Base-by-base conservation (phyloP, 2,329 filamentous ascomycete species). In the Aureobasidium sp. region DNA sequence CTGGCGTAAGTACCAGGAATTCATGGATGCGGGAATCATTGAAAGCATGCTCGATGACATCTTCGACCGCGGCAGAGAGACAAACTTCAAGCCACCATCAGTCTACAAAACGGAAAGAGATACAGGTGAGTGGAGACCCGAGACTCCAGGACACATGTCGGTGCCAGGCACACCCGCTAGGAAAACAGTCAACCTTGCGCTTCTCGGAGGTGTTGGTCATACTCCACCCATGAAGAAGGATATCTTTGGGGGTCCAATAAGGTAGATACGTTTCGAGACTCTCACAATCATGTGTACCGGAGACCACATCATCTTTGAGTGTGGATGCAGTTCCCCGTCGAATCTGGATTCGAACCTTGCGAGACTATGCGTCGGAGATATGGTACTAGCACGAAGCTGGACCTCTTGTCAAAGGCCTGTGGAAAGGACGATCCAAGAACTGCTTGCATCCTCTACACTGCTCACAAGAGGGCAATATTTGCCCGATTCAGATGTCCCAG, bases 1-100 rank as follows among this genome's bases (percentile, higher is more conserved):
- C 11, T 99, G 88, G 87, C 88, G 92, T 51, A 98, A 97, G 77
- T 98, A 94, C 78, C 86, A 93, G 69, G 95, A 98, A 80, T 98
- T 93, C 73, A 85, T 91, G 61, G 94, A 97, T 71, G 94, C 93
- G 0, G 95, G 95, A 0, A 90, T 97, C 6, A 82, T 97, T 60
- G 91, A 96, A 72, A 84, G 89, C 42, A 96, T 96, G 83, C 85
- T 98, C 55, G 90, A 94, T 75, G 94, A 97, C 72, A 93, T 98
- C 10, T 98, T 97, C 79, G 73, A 84, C 78, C 73, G 88, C 83
- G 82, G 92, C 79, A 67, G 86, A 80, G 71, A 88, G 84, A 73
- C 86, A 79, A 73, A 80, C 29, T 82, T 78, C 71, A 79, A 77
- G 62, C 78, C 77, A 29, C 78, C 78, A 5, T 64, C 65, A 8